Evolutionary conservation across 139 green algal species (phyloP), one percentile per base, ranked within the genome.

Genomic region (Ostreobium quekettii): DNA sequence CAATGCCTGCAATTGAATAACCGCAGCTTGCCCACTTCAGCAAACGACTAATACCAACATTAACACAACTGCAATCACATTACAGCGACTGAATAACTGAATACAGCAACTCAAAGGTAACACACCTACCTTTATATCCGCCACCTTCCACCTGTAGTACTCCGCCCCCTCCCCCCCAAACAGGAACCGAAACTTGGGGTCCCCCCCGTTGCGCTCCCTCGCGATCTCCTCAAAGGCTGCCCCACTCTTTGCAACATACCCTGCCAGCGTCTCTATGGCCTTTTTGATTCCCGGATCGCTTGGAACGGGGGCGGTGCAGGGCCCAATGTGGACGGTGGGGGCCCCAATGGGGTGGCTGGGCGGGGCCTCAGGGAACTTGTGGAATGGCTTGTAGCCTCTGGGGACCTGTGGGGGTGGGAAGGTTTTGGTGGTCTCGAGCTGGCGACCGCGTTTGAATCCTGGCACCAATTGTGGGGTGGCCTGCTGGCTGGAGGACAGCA

Each of bases 181-280:
- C 29, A 96, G 75, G 68, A 96, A 96, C 0, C 47, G 59, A 66
- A 86, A 91, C 48, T 74, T 70, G 35, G 62, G 64, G 36, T 79
- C 68, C 30, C 29, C 28, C 7, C 68, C 47, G 57, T 91, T 82
- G 48, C 80, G 74, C 71, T 87, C 70, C 29, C 74, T 60, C n/a
- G 86, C 91, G 11, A 97, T 72, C 1, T 74, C 67, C 69, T 97
- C 92, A 60, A 96, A 87, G 3, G 75, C 66, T 22, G 70, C 56
- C n/a, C 93, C 93, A 49, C 90, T 93, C 39, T 87, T 81, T 0
- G 88, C 90, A 30, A 97, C 89, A 60, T 88, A 89, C 36, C 78
- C 67, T 1, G 87, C 90, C 30, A 95, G 58, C 35, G 71, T 82
- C 53, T 97, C 90, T 7, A 92, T 89, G 33, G 81, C 75, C 60